Evolutionary conservation across 805 yeast species (phyloP).

Genomic region (Suhomyces emberorum): DNA sequence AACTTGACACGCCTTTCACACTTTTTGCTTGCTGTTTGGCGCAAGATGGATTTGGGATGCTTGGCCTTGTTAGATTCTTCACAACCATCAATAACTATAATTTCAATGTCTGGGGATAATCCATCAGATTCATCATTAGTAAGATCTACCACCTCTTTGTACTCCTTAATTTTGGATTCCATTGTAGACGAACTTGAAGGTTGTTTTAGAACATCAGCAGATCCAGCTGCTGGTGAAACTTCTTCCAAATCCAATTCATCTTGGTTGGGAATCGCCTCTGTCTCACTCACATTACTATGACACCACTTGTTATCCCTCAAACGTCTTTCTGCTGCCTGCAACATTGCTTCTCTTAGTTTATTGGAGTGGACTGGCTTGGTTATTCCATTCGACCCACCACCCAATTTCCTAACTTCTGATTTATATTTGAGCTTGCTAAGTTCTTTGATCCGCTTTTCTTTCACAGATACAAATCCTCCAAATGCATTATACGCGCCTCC

Average conservation of each 20-base stretch:
- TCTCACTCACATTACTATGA: constrained; percentile 16
- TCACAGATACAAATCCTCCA: constrained; percentile 15
- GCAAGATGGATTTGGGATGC: constrained; percentile 6
- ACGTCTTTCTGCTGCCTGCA: constrained; percentile 64
- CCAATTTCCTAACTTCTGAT: constrained; percentile 36
- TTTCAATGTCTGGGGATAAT: constrained; percentile 7
- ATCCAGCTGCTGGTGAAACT: constrained; percentile 12
- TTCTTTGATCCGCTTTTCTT: constrained; percentile 41
- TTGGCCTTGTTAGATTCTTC: constrained; percentile 7
- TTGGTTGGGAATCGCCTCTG: constrained; percentile 37
- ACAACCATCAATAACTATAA: constrained; percentile 24
- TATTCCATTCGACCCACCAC: constrained; percentile 15
- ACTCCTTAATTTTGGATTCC: neutral
- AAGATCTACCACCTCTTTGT: constrained; percentile 13
- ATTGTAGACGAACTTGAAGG: neutral
- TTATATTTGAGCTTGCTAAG: constrained; percentile 39
- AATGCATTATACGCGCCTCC: constrained; percentile 31
- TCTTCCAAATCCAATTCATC: constrained; percentile 43
- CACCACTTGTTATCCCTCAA: constrained; percentile 52
- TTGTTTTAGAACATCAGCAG: constrained; percentile 1
- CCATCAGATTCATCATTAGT: constrained; percentile 11
- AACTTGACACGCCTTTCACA: constrained; percentile 9
- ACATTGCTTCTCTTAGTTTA: constrained; percentile 42
- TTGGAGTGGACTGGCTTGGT: constrained; percentile 4
- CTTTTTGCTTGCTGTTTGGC: neutral